A percentile compares a stretch with the other conserved stretches of the same genome.
These are phyloP conservation scores for Rhodosporidiobolus sp. DNA, from an alignment of 768 basidiomycete species.

Conservation along the genomic window DNA sequence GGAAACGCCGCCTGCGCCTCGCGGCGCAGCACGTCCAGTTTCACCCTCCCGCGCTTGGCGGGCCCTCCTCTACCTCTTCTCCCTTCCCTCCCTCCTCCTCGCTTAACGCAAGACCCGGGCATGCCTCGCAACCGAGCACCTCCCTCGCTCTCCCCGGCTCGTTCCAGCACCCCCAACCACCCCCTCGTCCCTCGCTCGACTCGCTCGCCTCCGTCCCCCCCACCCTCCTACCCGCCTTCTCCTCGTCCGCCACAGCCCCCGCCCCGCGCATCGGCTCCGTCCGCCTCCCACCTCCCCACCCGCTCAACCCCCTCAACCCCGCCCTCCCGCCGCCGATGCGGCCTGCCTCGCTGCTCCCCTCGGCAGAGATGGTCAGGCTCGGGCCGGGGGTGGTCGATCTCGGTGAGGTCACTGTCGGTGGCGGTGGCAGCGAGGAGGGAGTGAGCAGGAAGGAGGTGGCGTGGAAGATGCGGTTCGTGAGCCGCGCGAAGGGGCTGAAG, in stretches of 20 bases:
- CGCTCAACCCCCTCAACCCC: neutral
- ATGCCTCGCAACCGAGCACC: neutral
- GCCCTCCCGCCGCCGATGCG: neutral
- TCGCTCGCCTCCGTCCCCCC: neutral
- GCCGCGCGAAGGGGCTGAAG: neutral
- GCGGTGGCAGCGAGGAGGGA: neutral
- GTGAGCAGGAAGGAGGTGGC: neutral
- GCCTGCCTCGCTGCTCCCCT: neutral
- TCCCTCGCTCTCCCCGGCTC: neutral
- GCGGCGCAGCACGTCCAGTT: conserved; percentile 8
- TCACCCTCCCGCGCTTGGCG: neutral
- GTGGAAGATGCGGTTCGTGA: neutral
- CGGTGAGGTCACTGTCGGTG: neutral
- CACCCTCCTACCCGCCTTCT: neutral
- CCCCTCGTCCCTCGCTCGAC: neutral
- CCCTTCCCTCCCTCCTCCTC: neutral
- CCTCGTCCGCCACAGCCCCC: neutral
- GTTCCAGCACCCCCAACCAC: neutral
- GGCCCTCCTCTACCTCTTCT: neutral
- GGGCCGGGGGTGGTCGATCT: neutral
- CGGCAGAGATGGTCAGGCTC: neutral
- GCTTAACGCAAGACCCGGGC: neutral
- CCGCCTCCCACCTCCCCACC: neutral
- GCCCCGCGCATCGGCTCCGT: neutral
- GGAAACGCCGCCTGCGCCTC: neutral